A percentile compares a stretch with the other conserved stretches of the same genome.
These are phyloP conservation scores for Entomortierella chlamydospora DNA, from an alignment of 192 early-diverging fungal genomes.

Conservation along the genomic window DNA sequence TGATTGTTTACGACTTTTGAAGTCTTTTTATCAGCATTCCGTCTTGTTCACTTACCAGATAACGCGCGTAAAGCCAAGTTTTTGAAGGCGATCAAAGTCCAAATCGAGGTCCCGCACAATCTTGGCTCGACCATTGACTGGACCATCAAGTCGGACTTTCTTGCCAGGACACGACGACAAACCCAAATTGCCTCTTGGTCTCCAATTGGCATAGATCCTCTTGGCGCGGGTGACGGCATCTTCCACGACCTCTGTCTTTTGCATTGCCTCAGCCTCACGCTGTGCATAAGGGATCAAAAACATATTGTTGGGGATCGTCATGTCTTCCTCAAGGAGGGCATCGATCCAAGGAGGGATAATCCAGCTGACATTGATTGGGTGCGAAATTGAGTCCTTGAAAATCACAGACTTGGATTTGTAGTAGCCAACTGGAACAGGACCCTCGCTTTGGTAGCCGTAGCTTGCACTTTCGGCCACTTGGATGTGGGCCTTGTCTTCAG, in stretches of 20 bases:
- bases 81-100: slow-evolving; percentile 74
- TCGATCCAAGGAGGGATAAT: slow-evolving; percentile 51
- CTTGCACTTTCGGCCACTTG: not conserved
- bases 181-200: slow-evolving; percentile 70
- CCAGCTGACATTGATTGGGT: slow-evolving; percentile 55
- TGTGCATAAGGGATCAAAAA: slow-evolving; percentile 31
- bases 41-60: slow-evolving; percentile 65
- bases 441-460: slow-evolving; percentile 5
- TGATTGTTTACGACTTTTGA: not conserved
- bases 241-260: slow-evolving; percentile 6
- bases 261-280: slow-evolving; percentile 29
- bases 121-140: slow-evolving; percentile 74
- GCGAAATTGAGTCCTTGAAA: slow-evolving; percentile 52
- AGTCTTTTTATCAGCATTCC: not conserved
- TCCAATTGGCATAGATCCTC: slow-evolving; percentile 25
- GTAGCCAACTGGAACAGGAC: not conserved
- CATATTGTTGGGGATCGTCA: slow-evolving; percentile 24
- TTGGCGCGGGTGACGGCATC: slow-evolving; percentile 25
- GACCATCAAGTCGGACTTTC: slow-evolving; percentile 78
- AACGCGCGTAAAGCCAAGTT: slow-evolving; percentile 67
- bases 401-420: slow-evolving; percentile 27
- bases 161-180: slow-evolving; percentile 84
- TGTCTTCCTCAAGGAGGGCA: slow-evolving; percentile 36
- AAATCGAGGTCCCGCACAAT: slow-evolving; percentile 77
- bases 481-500: not conserved